Evolutionary conservation across 2,329 filamentous ascomycete species (phyloP).

Genomic region (Zymoseptoria brevis): DNA sequence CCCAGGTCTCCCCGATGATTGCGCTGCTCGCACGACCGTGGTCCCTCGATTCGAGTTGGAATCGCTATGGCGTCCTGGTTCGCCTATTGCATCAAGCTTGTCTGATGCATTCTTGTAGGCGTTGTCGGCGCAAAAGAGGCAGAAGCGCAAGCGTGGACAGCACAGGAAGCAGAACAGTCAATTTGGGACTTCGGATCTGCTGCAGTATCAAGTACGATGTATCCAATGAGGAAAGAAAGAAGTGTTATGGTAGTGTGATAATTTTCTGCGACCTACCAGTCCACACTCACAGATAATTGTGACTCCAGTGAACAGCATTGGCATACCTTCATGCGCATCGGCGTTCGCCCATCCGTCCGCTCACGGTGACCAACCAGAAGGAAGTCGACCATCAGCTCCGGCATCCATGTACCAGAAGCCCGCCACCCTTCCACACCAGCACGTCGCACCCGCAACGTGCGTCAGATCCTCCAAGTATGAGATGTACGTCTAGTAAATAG

Average conservation of each 20-base stretch:
- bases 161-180: no score
- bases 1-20: no score
- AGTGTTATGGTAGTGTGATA: not conserved
- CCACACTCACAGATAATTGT: not conserved
- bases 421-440: not conserved
- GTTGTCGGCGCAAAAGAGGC: not conserved
- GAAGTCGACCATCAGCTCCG: not conserved
- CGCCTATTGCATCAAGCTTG: not conserved
- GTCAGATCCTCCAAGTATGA: not conserved
- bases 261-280: not conserved
- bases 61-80: not conserved
- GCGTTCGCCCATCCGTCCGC: not conserved
- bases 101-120: not conserved
- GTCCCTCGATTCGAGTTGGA: not conserved
- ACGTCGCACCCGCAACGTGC: not conserved
- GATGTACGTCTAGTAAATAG: conserved; percentile 43
- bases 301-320: not conserved
- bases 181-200: not conserved
- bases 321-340: not conserved
- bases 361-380: not conserved
- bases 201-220: not conserved
- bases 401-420: not conserved
- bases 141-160: not conserved
- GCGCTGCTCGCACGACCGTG: no score
- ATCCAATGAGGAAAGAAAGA: not conserved